Conservation (phyloP, 148 eudicot species). For the Amaranthus palmeri region DNA sequence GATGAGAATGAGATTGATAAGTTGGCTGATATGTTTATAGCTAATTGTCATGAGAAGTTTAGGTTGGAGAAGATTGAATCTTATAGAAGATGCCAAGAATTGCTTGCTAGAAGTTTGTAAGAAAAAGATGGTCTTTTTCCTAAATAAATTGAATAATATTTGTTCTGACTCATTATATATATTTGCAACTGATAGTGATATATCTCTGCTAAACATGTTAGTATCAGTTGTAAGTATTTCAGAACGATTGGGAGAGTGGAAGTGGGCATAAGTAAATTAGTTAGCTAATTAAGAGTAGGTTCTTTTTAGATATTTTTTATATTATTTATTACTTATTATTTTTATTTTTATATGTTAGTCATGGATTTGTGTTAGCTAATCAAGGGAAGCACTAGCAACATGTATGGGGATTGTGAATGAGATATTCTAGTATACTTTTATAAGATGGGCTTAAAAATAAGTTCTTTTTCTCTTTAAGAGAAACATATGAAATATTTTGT, state of each 20-base stretch:
- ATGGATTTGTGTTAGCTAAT: background rate
- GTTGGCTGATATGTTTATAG: constrained; percentile 89
- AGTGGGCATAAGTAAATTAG: background rate
- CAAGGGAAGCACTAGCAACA: background rate
- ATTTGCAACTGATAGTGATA: too few species aligned
- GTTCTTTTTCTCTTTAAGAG: background rate
- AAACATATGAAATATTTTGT: background rate
- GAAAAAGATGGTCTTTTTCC: background rate
- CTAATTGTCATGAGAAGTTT: constrained; percentile 89
- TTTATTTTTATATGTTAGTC: background rate
- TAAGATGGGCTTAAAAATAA: background rate
- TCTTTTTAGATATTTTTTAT: background rate
- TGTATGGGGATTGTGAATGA: background rate
- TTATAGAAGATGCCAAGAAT: constrained; percentile 83
- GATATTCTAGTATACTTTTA: background rate
- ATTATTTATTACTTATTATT: background rate
- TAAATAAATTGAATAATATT: background rate
- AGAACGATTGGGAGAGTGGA: background rate
- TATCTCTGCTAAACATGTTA: too few species aligned
- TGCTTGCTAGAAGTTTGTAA: constrained; percentile 84
- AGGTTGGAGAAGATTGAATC: constrained; percentile 92
- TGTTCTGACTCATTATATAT: too few species aligned
- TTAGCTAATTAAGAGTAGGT: constrained; percentile 1
- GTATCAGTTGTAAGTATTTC: too few species aligned
- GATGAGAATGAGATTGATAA: constrained; percentile 65